A percentile compares a stretch with the other conserved stretches of the same genome.
Evolutionary conservation across 495 filamentous ascomycete genomes (phyloP).

Genomic region (Tetracladium marchalianum): DNA sequence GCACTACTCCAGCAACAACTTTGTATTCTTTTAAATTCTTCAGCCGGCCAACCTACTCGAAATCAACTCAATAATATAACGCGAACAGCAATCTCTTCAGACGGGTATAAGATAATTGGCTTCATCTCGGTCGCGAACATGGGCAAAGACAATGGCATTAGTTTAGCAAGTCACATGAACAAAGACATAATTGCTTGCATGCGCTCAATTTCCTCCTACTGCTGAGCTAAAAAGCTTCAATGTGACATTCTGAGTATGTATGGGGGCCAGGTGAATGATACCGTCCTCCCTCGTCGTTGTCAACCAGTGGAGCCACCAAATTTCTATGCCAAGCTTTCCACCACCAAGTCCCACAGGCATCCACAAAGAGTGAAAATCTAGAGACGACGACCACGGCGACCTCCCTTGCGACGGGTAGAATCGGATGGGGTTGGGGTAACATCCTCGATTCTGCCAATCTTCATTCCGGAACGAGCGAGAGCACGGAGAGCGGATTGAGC

Average conservation of each 20-base stretch:
- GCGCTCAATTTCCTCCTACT: conserved; percentile 19
- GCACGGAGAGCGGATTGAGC: conserved; percentile 98
- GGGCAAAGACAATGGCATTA: no score
- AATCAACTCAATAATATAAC: no score
- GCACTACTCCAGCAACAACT: no score
- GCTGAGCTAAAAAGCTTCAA: conserved; percentile 40
- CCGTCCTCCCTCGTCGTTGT: conserved; percentile 62
- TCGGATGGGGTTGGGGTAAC: conserved; percentile 98
- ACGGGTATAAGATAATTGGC: no score
- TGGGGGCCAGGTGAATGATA: conserved; percentile 56
- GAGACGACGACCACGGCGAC: conserved; percentile 99
- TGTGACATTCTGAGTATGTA: conserved; percentile 38
- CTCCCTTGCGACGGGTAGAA: conserved; percentile 97
- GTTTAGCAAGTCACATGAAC: no score
- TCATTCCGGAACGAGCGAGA: conserved; percentile 96
- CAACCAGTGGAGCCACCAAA: conserved; percentile 36
- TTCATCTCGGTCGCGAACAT: no score
- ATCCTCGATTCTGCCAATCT: conserved; percentile 99
- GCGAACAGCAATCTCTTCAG: no score
- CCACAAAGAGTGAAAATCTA: conserved; percentile 27
- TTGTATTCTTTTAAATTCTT: no score
- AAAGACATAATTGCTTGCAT: no score
- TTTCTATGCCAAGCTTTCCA: conserved; percentile 22
- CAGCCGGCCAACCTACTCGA: no score
- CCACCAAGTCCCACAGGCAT: conserved; percentile 1